These are phyloP conservation scores for Dysphania ambrosioides DNA, from an alignment of 148 eudicot species.

Conservation along the genomic window DNA sequence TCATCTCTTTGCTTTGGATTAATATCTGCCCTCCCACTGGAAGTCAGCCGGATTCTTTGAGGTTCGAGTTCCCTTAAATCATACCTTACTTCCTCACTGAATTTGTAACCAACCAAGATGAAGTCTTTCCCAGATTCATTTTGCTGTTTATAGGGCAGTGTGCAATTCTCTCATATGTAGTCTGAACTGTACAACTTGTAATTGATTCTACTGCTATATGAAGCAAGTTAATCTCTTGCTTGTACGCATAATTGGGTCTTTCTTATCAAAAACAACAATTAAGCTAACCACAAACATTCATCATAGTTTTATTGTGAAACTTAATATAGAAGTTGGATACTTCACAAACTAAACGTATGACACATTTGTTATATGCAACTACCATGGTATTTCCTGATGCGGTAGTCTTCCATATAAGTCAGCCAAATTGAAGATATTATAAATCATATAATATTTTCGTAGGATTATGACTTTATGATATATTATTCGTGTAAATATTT, in stretches of 20 bases:
- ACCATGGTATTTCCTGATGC: no score
- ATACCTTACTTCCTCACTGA: not conserved
- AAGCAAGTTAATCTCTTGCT: not conserved
- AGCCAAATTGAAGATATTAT: no score
- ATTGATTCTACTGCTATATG: not conserved
- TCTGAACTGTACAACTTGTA: not conserved
- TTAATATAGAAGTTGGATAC: no score
- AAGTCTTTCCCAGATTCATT: slow-evolving; percentile 36
- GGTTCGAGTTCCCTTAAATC: slow-evolving; percentile 52
- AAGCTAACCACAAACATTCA: no score
- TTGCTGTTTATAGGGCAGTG: slow-evolving; percentile 6
- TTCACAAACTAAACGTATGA: no score
- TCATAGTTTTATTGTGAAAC: no score
- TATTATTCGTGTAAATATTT: no score
- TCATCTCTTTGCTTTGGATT: slow-evolving; percentile 70
- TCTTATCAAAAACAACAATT: no score
- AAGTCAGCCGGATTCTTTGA: slow-evolving; percentile 34
- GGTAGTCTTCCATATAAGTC: no score
- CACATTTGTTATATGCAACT: no score
- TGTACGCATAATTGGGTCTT: not conserved
- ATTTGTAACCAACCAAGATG: slow-evolving; percentile 21
- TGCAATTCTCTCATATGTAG: not conserved
- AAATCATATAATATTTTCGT: no score
- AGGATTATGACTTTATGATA: no score
- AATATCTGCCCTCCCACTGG: slow-evolving; percentile 81